phyloP scores from a whole-genome alignment of 768 basidiomycete species.

The Pisolithus marmoratus region DNA sequence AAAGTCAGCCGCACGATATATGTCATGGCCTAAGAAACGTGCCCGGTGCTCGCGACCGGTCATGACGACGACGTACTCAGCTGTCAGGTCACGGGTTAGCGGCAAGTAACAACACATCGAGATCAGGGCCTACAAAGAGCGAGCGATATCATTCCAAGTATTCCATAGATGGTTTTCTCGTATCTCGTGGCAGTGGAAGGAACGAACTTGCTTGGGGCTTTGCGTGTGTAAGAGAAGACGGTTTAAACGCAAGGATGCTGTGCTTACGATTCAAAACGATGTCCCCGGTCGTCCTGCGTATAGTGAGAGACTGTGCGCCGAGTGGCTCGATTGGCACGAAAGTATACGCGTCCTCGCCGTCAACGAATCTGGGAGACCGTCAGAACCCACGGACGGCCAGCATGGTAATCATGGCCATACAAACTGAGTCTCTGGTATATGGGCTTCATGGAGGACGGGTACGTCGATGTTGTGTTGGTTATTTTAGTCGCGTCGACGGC shows the following conservation, averaged over 20 bases:
- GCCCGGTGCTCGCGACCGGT: slow-evolving; percentile 77
- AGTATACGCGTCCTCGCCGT: slow-evolving; percentile 70
- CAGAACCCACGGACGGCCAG: slow-evolving; percentile 8
- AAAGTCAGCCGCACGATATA: slow-evolving; percentile 88
- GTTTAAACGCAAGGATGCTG: neutral
- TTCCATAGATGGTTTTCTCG: slow-evolving; percentile 65
- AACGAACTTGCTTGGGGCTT: slow-evolving; percentile 50
- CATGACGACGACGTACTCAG: slow-evolving; percentile 89
- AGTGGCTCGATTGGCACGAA: slow-evolving; percentile 63
- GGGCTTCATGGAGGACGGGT: slow-evolving; percentile 50
- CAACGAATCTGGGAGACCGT: slow-evolving; percentile 46
- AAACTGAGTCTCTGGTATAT: slow-evolving; percentile 70
- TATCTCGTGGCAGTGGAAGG: slow-evolving; percentile 54
- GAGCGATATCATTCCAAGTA: slow-evolving; percentile 71
- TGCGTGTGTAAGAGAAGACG: neutral
- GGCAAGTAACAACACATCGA: neutral
- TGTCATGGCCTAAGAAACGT: slow-evolving; percentile 75
- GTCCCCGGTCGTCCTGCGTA: slow-evolving; percentile 71
- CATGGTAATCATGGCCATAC: slow-evolving; percentile 32
- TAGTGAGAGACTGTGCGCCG: slow-evolving; percentile 61
- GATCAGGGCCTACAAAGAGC: slow-evolving; percentile 53
- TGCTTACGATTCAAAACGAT: slow-evolving; percentile 62
- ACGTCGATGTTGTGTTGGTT: too few species aligned
- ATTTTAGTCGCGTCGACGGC: slow-evolving; percentile 8
- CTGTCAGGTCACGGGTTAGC: slow-evolving; percentile 35